Base-by-base conservation (phyloP, 495 filamentous ascomycete genomes). In the Aspergillus ostianus region DNA sequence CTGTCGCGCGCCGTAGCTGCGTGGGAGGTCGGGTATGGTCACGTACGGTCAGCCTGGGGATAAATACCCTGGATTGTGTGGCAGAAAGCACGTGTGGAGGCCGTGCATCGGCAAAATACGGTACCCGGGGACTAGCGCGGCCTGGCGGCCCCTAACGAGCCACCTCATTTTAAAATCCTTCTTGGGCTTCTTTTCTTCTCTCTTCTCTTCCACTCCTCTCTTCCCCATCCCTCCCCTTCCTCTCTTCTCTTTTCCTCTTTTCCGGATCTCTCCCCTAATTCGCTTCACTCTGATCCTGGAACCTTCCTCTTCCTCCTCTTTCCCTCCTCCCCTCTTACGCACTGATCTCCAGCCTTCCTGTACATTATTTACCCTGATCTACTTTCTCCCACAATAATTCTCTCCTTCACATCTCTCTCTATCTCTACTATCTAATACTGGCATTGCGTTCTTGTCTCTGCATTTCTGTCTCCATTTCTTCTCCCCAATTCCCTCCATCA, bases 401-500 rank as follows among this genome's bases (percentile, higher is more conserved):
- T 26, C 47, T 49, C 57, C 30, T 49, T 50, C 60, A 18, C 15
- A 44, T 45, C 47, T 55, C 57, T 13, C 26, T 56, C 55, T 53
- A 50, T 20, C 29, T 26, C n/a, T 51, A 47, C 26, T 56, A 12
- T 41, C 47, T 59, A 47, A 60, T 53, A 32, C 30, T 29, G 32
- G 36, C 47, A 55, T 55, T 52, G 47, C 51, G 30, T 56, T 51
- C 49, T 52, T 62, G 54, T 32, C 47, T 48, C 23, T n/a, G n/a
- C 23, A 26, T 26, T 26, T 26, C 23, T 26, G 23, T 63, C 36
- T 63, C 56, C 26, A 53, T 30, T 54, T 45, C 27, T n/a, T n/a
- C n/a, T n/a, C n/a, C n/a, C n/a, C 44, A 30, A 30, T 30, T 30
- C 30, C 10, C 6, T 32, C 30, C 73, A 76, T 51, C 57, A 87